These are phyloP conservation scores for Pseudogymnoascus sp. DNA, from an alignment of 2,329 filamentous ascomycete species.

Conservation along the genomic window DNA sequence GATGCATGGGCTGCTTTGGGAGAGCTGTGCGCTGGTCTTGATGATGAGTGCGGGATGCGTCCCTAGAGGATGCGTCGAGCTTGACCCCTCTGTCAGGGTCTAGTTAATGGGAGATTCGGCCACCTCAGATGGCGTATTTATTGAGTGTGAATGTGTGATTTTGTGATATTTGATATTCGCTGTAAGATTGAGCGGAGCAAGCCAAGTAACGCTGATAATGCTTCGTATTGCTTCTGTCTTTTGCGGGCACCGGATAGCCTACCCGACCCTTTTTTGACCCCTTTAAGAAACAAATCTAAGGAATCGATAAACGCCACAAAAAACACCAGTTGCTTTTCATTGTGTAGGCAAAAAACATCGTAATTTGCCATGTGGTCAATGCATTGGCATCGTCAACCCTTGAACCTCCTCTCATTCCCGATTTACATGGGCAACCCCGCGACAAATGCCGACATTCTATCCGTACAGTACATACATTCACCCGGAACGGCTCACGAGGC, in stretches of 20 bases:
- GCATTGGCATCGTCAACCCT: neutral
- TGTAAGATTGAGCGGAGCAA: neutral
- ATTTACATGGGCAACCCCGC: neutral
- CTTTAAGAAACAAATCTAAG: too few species aligned
- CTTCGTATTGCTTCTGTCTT: neutral
- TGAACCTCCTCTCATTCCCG: neutral
- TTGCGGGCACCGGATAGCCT: neutral
- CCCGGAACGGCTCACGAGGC: neutral
- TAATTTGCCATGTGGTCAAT: too few species aligned
- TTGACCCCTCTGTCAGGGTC: slow-evolving; percentile 26
- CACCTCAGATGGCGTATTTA: slow-evolving; percentile 24
- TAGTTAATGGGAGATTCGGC: slow-evolving; percentile 31
- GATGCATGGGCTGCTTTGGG: slow-evolving; percentile 29
- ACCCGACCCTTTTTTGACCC: too few species aligned
- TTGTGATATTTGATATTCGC: neutral
- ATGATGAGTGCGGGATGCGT: slow-evolving; percentile 24
- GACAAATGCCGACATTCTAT: neutral
- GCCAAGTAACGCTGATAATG: neutral
- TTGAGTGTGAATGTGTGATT: slow-evolving; percentile 5
- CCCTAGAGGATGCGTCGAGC: slow-evolving; percentile 26
- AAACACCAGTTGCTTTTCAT: too few species aligned
- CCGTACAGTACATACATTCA: neutral
- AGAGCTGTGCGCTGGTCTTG: slow-evolving; percentile 28
- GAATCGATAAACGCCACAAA: too few species aligned
- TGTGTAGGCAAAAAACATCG: neutral